Base-by-base conservation (phyloP, 305 asterid species). In the Withania somnifera region DNA sequence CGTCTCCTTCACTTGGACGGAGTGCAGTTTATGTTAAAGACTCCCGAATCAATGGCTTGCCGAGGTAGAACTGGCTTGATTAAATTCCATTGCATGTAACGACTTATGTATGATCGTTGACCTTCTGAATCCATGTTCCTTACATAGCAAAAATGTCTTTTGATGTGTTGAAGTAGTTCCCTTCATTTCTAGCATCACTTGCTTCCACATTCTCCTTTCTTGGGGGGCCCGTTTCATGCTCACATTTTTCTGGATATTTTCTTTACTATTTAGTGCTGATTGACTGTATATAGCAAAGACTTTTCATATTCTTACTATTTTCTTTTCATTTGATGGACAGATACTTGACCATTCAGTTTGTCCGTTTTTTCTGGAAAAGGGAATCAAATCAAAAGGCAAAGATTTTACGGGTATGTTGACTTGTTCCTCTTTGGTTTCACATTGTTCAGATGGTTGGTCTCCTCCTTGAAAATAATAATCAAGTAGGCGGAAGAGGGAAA, bases 361-460 rank as follows among this genome's bases (percentile, higher is more conserved):
- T 97, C 71, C 93, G 98, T 0, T 97, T 97, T 89, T 97, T 97
- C 92, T 95, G 99, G 99, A 97, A 95, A 86, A 90, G 98, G 90
- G 98, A 95, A 91, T 87, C 99, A 84, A 97, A 95, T 87, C 98
- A 95, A 88, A 97, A 97, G 88, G 99, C 99, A 34, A 97, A 97
- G 86, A 97, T 97, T 89, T 86, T 97, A 83, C 92, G 98, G 97
- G 99, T 97, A 93, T 69, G 61, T 82, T 85, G 58, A 47, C 9
- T 50, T 86, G 1, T 36, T 84, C 84, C 71, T 86, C 64, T 78
- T 63, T 30, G 28, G 20, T 71, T 75, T 75, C 80, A 53, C 80
- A 28, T 28, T 50, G n/a, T 15, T 75, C 63, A 28, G 42, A 50
- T 26, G 7, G 60, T 50, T 14, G 80, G 51, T 17, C n/a, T 19